These are phyloP conservation scores for Globisporangium recalcitrans DNA, from an alignment of 352 stramenopile genomes.

Conservation along the genomic window DNA sequence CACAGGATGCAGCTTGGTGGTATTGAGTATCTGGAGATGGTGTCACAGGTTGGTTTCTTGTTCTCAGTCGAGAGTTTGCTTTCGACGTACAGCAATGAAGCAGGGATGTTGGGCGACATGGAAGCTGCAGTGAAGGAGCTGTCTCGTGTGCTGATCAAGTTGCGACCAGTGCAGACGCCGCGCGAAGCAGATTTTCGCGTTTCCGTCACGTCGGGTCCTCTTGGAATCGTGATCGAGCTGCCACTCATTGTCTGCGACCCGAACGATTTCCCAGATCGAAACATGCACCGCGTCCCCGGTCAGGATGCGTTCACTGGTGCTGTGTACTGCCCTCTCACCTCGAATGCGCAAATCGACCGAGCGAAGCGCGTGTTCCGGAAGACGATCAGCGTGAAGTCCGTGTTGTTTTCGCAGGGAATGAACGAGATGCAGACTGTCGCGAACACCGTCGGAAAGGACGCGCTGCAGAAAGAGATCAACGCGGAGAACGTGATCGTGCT, in stretches of 20 bases:
- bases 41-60: slow-evolving; percentile 62
- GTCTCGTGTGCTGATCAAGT: slow-evolving; percentile 55
- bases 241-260: slow-evolving; percentile 59
- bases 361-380: slow-evolving; percentile 56
- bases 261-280: slow-evolving; percentile 32
- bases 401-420: slow-evolving; percentile 87
- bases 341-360: slow-evolving; percentile 38
- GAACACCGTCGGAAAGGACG: slow-evolving; percentile 78
- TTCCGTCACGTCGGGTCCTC: slow-evolving; percentile 52
- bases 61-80: slow-evolving; percentile 82
- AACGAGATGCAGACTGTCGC: slow-evolving; percentile 93
- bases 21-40: slow-evolving; percentile 71
- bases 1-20: slow-evolving; percentile 31
- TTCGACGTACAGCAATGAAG: slow-evolving; percentile 82
- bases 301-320: slow-evolving; percentile 71
- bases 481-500: slow-evolving; percentile 57
- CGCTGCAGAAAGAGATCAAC: slow-evolving; percentile 83
- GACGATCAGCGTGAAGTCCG: slow-evolving; percentile 57
- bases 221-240: slow-evolving; percentile 66
- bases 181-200: slow-evolving; percentile 63
- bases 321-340: slow-evolving; percentile 55
- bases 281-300: slow-evolving; percentile 72
- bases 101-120: slow-evolving; percentile 83
- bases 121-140: slow-evolving; percentile 76
- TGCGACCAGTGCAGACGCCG: slow-evolving; percentile 63